Base-by-base conservation (phyloP, 371 early-diverging fungal genomes). In the Thermomucor indicae-seudaticae region DNA sequence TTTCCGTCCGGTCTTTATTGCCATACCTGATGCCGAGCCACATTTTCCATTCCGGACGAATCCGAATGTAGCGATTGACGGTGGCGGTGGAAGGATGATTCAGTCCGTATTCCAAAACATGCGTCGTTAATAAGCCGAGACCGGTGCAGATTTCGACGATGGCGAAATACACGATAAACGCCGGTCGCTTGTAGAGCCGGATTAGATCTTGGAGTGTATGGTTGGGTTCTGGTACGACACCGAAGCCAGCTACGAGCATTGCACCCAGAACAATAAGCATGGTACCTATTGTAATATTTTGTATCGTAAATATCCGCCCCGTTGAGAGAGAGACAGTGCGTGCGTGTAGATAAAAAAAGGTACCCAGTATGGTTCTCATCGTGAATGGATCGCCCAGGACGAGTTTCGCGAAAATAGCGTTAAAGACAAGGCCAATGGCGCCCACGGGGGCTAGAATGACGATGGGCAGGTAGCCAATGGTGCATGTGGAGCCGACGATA, bases 391-490 rank as follows among this genome's bases (percentile, higher is more conserved):
- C 87, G 7, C 77, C 78, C 23, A 91, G 55, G 6, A 91, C 70
- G 38, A 78, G 60, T 27, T 78, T 69, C 14, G 91, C 90, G 67
- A 87, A 90, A 10, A 89, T 65, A 5, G 89, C 90, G 62, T 91
- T 91, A 49, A 89, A 86, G 3, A 89, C 87, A 34, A 91, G 65
- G 2, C 83, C 85, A 31, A 90, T 85, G 7, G 91, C 88, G 2
- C 90, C 90, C 29, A 91, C 56, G 2, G 90, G 91, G 4, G 91
- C 91, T 8, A 89, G 68, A 41, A 91, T 86, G 46, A 89, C 80
- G 12, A 91, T 87, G 6, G 91, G 91, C 17, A 91, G 72, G 47
- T 85, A 83, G 29, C 88, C 89, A 44, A 91, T 85, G 8, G 90
- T 84, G 31, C 88, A 79, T 4, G 84, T 73, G 0, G 90, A 86